Percentiles rank a stretch among this genome's conserved stretches.
These are phyloP conservation scores for Entonaema liquescens DNA, from an alignment of 495 filamentous ascomycete species.

Conservation along the genomic window DNA sequence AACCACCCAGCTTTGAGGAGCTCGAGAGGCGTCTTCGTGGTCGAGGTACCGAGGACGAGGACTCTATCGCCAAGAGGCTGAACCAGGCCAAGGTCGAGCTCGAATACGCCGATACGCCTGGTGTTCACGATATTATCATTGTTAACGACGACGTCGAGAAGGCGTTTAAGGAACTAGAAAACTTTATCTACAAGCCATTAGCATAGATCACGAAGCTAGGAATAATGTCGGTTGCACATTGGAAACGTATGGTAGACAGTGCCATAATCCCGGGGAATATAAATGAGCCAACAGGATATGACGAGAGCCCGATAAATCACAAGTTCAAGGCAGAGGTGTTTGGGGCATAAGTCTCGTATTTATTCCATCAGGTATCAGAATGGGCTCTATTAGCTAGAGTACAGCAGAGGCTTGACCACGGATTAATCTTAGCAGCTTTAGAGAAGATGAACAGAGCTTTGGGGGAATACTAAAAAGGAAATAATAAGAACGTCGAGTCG, in stretches of 20 bases:
- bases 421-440: conserved; percentile 49
- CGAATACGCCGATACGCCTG: conserved; percentile 75
- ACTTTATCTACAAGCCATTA: conserved; percentile 61
- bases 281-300: conserved; percentile 6
- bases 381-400: conserved; percentile 57
- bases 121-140: conserved; percentile 83
- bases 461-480: conserved; percentile 52
- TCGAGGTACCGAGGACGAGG: conserved; percentile 86
- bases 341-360: conserved; percentile 48
- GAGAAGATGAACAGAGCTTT: conserved; percentile 45
- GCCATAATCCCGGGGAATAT: conserved; percentile 7
- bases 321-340: conserved; percentile 16
- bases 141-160: conserved; percentile 89
- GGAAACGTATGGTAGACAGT: background rate
- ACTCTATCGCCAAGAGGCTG: conserved; percentile 76
- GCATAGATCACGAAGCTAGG: conserved; percentile 23
- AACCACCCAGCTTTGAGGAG: conserved; percentile 77
- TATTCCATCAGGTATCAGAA: conserved; percentile 57
- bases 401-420: conserved; percentile 45
- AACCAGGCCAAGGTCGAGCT: conserved; percentile 83
- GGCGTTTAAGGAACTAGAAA: conserved; percentile 80
- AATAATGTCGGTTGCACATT: background rate
- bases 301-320: conserved; percentile 12
- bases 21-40: conserved; percentile 80
- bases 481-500: conserved; percentile 48